Conservation (phyloP, 2,329 filamentous ascomycete species). For the Blumeriella jaapii region DNA sequence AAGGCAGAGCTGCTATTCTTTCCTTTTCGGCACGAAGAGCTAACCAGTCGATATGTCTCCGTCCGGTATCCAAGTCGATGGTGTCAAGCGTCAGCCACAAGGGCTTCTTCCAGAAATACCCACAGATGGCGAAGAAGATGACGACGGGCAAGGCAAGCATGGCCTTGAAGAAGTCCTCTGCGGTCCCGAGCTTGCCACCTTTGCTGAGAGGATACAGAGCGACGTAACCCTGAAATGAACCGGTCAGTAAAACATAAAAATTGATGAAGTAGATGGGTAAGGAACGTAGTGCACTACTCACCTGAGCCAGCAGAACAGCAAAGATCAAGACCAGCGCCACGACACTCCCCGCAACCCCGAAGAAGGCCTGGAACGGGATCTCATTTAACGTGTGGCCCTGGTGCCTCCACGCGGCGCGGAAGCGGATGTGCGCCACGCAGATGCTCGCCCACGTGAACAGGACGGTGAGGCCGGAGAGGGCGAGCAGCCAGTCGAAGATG, state of each 20-base stretch:
- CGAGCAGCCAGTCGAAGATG: conserved; percentile 54
- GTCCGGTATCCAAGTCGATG: conserved; percentile 57
- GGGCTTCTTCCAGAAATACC: conserved; percentile 53
- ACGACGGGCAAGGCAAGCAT: conserved; percentile 44
- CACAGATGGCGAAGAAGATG: conserved; percentile 40
- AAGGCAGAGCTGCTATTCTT: conserved; percentile 38
- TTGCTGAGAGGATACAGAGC: conserved; percentile 45
- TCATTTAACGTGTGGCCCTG: conserved; percentile 41
- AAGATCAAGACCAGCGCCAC: conserved; percentile 53
- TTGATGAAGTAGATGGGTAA: background rate
- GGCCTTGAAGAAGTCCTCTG: conserved; percentile 41
- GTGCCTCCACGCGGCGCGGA: conserved; percentile 47
- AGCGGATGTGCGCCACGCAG: conserved; percentile 52
- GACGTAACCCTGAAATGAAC: conserved; percentile 33
- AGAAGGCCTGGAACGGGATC: conserved; percentile 34
- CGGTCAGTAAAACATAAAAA: background rate
- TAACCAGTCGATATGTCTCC: conserved; percentile 44
- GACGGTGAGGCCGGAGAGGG: conserved; percentile 58
- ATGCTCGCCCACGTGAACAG: conserved; percentile 66
- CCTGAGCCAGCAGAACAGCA: conserved; percentile 49
- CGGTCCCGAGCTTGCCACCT: conserved; percentile 36
- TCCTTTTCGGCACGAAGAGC: conserved; percentile 37
- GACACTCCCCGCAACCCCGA: conserved; percentile 55
- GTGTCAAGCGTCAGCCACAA: conserved; percentile 46
- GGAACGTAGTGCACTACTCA: too few species aligned